These are phyloP conservation scores for Fusarium newnesense DNA, from an alignment of 2,329 filamentous ascomycete genomes.

Conservation along the genomic window DNA sequence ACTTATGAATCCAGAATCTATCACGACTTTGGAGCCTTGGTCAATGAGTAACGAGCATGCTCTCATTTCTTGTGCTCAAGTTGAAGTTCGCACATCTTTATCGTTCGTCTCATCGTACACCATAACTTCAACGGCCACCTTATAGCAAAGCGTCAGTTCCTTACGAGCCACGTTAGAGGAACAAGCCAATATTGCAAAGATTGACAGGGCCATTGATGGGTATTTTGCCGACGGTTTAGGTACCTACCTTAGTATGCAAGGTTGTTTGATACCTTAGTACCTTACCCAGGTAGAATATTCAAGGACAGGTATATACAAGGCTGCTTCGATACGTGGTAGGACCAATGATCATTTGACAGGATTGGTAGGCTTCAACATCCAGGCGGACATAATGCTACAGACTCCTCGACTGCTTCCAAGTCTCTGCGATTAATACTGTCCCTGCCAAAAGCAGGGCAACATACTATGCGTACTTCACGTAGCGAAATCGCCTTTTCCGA, in stretches of 20 bases:
- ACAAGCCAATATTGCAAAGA: background rate
- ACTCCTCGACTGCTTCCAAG: background rate
- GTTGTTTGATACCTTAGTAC: background rate
- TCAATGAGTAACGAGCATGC: background rate
- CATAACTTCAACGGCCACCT: background rate
- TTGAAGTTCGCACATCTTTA: background rate
- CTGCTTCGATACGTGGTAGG: constrained; percentile 12
- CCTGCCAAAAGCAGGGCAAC: background rate
- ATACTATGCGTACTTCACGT: background rate
- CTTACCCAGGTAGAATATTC: background rate
- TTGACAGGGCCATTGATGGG: constrained; percentile 1
- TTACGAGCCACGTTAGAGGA: background rate
- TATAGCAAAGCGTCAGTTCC: background rate
- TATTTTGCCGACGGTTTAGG: background rate
- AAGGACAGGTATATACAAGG: background rate
- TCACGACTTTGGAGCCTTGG: background rate
- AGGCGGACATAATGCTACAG: background rate
- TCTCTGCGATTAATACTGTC: background rate
- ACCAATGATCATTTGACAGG: background rate
- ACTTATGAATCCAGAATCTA: background rate
- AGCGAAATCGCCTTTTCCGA: background rate
- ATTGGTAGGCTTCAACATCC: background rate
- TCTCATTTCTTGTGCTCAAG: background rate
- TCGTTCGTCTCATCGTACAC: background rate
- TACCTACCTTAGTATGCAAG: background rate